Evolutionary conservation across 148 eudicot genomes (phyloP), one percentile per base, ranked within the genome.

Genomic region (Cornus controversa): DNA sequence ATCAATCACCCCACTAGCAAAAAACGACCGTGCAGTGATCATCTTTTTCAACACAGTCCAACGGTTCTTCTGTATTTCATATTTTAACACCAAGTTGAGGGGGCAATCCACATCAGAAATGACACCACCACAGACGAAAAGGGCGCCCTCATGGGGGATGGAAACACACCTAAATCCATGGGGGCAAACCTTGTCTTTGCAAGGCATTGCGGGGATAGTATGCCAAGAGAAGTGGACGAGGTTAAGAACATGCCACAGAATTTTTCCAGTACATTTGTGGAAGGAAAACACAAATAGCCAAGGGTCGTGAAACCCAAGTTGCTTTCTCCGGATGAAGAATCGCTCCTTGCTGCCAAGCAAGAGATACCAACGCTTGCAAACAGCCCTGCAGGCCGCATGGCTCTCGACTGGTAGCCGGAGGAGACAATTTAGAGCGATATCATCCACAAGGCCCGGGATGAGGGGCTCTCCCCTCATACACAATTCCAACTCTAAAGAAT

Each of bases 21-120:
- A 93, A 77, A 96, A 96, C 0, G 95, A 87, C 50, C 99, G 80
- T 10, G 98, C 90, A 5, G 91, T 90, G 65, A 77, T 84, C 99
- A 96, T 96, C 27, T 91, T 91, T 72, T 86, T 88, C 97, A 96
- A 83, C 60, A 86, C 97, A 8, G 89, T 93, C 99, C 99, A 96
- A 24, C 93, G 87, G 67, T 96, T 92, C 78, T 81, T 86, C 29
- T 79, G 78, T 29, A 94, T 80, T 76, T 96, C 99, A 47, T 87
- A 96, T 70, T 92, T 96, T 83, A 93, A 70, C 3, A 96, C 98
- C 70, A 89, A 76, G 77, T 93, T 92, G 26, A 93, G 90, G 1
- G 99, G 98, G 80, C 94, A 90, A 84, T 91, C 97, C 16, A 86
- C 91, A 68, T 91, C 94, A 4, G 96, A 90, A 2, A 84, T 79